Conservation (phyloP, 2,329 filamentous ascomycete genomes). For the Clarireedia monteithiana region DNA sequence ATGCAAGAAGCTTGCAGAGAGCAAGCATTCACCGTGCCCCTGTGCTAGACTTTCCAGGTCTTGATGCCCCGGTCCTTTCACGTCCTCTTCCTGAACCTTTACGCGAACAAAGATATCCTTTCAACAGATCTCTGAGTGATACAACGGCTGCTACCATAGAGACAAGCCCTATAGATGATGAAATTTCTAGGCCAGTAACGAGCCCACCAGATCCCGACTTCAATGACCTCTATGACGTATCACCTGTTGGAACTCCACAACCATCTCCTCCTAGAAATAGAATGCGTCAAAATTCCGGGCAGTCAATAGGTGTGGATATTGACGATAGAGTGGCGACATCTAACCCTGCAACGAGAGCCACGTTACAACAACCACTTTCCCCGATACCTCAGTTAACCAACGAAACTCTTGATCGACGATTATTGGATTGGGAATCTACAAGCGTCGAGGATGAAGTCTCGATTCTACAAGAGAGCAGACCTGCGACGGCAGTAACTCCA, state of each 20-base stretch:
- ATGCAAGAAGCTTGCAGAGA: constrained; percentile 23
- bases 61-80: constrained; percentile 19
- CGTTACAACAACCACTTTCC: constrained; percentile 18
- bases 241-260: constrained; percentile 26
- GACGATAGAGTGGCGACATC: constrained; percentile 5
- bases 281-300: constrained; percentile 18
- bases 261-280: constrained; percentile 6
- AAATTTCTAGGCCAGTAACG: constrained; percentile 28
- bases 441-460: constrained; percentile 5
- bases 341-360: constrained; percentile 16
- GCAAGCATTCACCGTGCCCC: constrained; percentile 21
- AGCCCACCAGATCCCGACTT: constrained; percentile 19
- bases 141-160: constrained; percentile 26
- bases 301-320: constrained; percentile 17
- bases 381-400: constrained; percentile 19
- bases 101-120: constrained; percentile 20
- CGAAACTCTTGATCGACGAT: constrained; percentile 9
- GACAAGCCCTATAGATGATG: constrained; percentile 20
- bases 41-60: constrained; percentile 19
- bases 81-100: constrained; percentile 20
- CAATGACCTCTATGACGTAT: constrained; percentile 27
- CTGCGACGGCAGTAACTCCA: neutral
- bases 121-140: constrained; percentile 33
- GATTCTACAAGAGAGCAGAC: constrained; percentile 6
- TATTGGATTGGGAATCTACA: constrained; percentile 14